Evolutionary conservation across 768 basidiomycete species (phyloP), one percentile per base, ranked within the genome.

Genomic region (Tylopilus sp.): DNA sequence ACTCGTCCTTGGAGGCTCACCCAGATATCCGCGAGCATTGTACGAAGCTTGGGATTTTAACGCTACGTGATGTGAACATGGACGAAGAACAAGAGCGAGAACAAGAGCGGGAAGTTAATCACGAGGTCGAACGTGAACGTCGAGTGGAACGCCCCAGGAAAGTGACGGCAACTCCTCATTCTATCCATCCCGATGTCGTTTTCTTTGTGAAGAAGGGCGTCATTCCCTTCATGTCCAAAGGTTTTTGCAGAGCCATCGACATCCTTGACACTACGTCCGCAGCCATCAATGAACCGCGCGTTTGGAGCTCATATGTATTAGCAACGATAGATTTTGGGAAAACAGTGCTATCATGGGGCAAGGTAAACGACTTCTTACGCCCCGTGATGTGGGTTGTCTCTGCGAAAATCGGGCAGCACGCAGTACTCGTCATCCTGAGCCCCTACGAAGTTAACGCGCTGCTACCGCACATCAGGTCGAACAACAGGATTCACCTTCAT

Each of bases 41-140:
- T 10, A 18, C 2, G 3, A 35, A 50, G 7, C 64, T 64, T 28
- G 64, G 62, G 1, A 18, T 65, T 25, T 26, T 31, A 11, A 48
- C 53, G 4, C 36, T 52, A 0, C 57, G 55, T 1, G 58, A 64
- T 35, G 55, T 51, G 25, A 57, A 48, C 31, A 59, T 75, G 59
- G 72, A 72, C 25, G 77, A 79, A 55, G 79, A 80, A 52, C 78
- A 79, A 51, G 79, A 80, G 26, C 26, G 6, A 28, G 26, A 28
- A 28, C 26, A 28, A 28, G 3, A 28, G 51, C 64, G 78, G 30
- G 77, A 80, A 50, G 62, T 80, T 6, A 53, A 58, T 2, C 74
- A 75, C 21, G 78, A 80, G 56, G 61, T 67, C 7, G 76, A 78
- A 52, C 59, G 57, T 12, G 77, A 79, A 52, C 61, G 59, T 7